A percentile compares a stretch with the other conserved stretches of the same genome.
Conservation (phyloP, 192 early-diverging fungal genomes). For the Thamnidium elegans region DNA sequence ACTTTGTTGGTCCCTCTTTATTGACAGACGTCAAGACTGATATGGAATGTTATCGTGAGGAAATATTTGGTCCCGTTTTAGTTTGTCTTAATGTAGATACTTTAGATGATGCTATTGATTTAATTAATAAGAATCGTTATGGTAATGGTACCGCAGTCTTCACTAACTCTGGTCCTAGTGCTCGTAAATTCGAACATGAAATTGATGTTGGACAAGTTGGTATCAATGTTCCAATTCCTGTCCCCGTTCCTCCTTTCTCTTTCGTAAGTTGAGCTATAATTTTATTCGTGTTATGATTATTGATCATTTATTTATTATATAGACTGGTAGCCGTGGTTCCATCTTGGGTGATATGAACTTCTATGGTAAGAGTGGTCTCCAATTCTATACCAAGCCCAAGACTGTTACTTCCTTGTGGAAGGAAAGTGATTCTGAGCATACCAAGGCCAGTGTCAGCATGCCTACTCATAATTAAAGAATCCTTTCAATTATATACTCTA, state of each 20-base stretch:
- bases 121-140: constrained; percentile 89
- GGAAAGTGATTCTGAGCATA: constrained; percentile 71
- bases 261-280: constrained; percentile 46
- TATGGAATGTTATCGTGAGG: constrained; percentile 91
- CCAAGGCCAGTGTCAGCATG: constrained; percentile 81
- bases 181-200: constrained; percentile 83
- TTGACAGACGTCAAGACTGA: constrained; percentile 65
- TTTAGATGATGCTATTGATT: constrained; percentile 86
- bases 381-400: constrained; percentile 93
- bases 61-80: constrained; percentile 96
- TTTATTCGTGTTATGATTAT: constrained; percentile 1
- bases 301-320: neutral
- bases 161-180: constrained; percentile 84
- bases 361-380: constrained; percentile 71
- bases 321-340: constrained; percentile 82
- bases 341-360: constrained; percentile 96
- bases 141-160: constrained; percentile 87
- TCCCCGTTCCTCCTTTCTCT: constrained; percentile 95
- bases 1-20: constrained; percentile 96
- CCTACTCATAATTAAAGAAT: constrained; percentile 65
- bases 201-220: constrained; percentile 94
- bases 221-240: constrained; percentile 89
- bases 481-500: neutral
- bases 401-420: constrained; percentile 95
- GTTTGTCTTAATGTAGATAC: constrained; percentile 79